Base-by-base conservation (phyloP, 495 filamentous ascomycete genomes). In the Penicillium herquei region DNA sequence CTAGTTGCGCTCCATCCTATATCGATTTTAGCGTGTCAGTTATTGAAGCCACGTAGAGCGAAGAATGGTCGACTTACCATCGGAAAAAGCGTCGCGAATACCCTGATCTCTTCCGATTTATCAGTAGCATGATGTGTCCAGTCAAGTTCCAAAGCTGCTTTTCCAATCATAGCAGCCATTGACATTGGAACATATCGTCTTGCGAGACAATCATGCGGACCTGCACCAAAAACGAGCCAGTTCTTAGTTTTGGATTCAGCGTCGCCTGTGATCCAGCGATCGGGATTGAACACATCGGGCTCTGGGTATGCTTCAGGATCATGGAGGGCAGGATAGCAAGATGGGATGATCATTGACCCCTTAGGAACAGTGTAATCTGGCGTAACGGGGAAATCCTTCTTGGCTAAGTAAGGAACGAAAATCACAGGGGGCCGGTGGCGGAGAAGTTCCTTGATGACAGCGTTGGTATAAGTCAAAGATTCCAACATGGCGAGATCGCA, bases 31-130 rank as follows among this genome's bases (percentile, higher is more conserved):
- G 9, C 34, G 6, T 10, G 6, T 37, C 34, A 37, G 34, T 37
- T 4, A 26, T 26, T 4, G 21, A 26, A 26, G 21, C 18, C 54
- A 33, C 55, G 33, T 10, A 59, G 37, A 35, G 13, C 47, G 52
- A 60, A 17, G 14, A 49, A 0, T 10, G 2, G 37, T 37, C 26
- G 11, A 78, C 87, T 71, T 71, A 94, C 91, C 87, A 87, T 88
- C 33, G 92, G 92, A 76, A 97, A 97, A 35, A 97, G 86, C 11
- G 90, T 95, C 1, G 93, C 92, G 76, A 98, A 98, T 26, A 96
- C 92, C 73, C 91, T 87, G 67, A 98, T 96, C 73, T 94, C 84
- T 70, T 98, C 93, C 0, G 88, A 92, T 33, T 70, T 57, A 0
- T 81, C 76, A 11, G 92, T 98, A 30, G 87, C 67, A 69, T 89